Conservation (phyloP, 345 rosid genomes). For the Kandelia obovata region DNA sequence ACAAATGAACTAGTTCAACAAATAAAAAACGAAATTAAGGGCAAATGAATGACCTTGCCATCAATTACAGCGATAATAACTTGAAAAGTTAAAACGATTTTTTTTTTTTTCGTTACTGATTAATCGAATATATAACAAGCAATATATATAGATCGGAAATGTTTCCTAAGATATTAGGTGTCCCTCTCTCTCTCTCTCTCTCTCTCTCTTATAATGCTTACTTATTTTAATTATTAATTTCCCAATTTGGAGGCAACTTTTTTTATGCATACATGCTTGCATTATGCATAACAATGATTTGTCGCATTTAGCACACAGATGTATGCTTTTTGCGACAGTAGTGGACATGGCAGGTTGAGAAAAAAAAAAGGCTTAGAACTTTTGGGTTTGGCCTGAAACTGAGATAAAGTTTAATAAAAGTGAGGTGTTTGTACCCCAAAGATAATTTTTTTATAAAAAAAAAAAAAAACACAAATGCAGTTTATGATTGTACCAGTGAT, state of each 20-base stretch:
- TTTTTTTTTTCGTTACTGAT: too few relatives aligned
- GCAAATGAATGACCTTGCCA: not conserved
- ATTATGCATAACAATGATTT: not conserved
- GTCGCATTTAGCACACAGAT: not conserved
- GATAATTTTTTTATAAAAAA: too few relatives aligned
- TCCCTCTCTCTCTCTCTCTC: not conserved
- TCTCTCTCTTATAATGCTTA: not conserved
- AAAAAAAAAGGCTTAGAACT: conserved; percentile 14
- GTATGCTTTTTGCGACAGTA: not conserved
- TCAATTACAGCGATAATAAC: not conserved
- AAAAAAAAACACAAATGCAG: too few relatives aligned
- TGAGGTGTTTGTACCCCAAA: too few relatives aligned
- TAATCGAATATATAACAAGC: too few relatives aligned
- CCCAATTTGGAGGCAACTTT: not conserved
- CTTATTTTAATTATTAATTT: not conserved
- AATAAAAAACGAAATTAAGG: not conserved
- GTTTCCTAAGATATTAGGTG: too few relatives aligned
- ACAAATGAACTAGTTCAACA: not conserved
- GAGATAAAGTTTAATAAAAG: not conserved
- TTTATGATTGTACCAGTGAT: not conserved
- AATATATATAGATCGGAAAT: too few relatives aligned
- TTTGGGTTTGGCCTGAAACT: not conserved
- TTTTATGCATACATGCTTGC: not conserved
- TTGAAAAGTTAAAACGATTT: not conserved
- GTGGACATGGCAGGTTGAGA: not conserved